phyloP scores from a whole-genome alignment of 2,329 filamentous ascomycete genomes.

The Trichoderma brevicompactum region DNA sequence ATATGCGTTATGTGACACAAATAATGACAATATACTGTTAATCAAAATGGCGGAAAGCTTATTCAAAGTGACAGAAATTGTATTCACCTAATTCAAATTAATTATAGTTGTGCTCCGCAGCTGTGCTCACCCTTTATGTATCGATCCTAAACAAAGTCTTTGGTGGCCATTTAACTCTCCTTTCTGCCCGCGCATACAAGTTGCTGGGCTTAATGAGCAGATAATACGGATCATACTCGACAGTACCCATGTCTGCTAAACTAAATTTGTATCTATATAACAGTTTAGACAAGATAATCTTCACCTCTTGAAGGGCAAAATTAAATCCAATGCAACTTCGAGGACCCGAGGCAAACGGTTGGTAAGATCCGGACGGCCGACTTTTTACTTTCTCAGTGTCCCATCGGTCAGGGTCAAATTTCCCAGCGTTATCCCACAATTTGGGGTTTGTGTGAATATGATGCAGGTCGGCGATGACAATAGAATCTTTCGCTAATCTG shows the following conservation, averaged over 20 bases:
- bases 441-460: conserved; percentile 58
- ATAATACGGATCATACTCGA: conserved; percentile 64
- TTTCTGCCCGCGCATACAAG: conserved; percentile 50
- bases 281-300: conserved; percentile 61
- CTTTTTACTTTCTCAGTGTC: conserved; percentile 55
- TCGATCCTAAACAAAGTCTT: conserved; percentile 5
- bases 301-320: conserved; percentile 64
- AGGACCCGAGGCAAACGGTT: conserved; percentile 62
- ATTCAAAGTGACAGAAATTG: too few relatives aligned
- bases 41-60: too few relatives aligned
- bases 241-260: conserved; percentile 52
- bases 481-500: conserved; percentile 53
- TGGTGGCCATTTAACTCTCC: conserved; percentile 53
- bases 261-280: conserved; percentile 62
- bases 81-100: background rate
- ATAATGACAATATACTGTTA: too few relatives aligned
- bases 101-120: background rate
- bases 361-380: conserved; percentile 55
- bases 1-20: too few relatives aligned
- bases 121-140: background rate
- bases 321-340: conserved; percentile 67
- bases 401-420: conserved; percentile 65
- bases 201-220: conserved; percentile 55
- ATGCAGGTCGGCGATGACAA: conserved; percentile 58
- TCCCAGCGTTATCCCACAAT: conserved; percentile 61